A percentile compares a stretch with the other conserved stretches of the same genome.
These are phyloP conservation scores for Craterostigma plantagineum DNA, from an alignment of 257 asterid species.

Conservation along the genomic window DNA sequence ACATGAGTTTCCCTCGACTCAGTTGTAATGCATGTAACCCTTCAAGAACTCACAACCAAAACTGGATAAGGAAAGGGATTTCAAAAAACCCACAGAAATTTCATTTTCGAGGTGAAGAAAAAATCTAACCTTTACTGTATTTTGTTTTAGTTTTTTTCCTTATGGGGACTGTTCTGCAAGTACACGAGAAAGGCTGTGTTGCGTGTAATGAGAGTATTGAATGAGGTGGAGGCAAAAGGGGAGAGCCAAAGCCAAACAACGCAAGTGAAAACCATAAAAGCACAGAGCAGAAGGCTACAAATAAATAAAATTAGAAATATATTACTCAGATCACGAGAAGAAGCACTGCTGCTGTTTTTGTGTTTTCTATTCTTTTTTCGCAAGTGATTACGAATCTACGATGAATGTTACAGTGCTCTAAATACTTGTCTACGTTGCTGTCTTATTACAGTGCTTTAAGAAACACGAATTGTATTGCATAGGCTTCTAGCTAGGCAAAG, in stretches of 20 bases:
- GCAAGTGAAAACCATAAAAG: constrained; percentile 22
- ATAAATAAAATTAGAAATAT: too few species aligned
- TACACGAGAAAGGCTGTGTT: constrained; percentile 18
- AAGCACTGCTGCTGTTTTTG: too few species aligned
- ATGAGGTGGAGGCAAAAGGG: constrained; percentile 8
- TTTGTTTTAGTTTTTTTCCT: too few species aligned
- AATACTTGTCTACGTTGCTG: too few species aligned
- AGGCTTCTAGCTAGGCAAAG: too few species aligned
- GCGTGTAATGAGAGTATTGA: constrained; percentile 12
- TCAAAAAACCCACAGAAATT: too few species aligned
- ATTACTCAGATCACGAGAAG: constrained; percentile 30
- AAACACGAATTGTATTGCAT: too few species aligned
- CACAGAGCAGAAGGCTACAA: constrained; percentile 12
- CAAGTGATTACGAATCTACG: too few species aligned
- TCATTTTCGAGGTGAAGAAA: constrained; percentile 6
- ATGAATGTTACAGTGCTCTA: constrained; percentile 12
- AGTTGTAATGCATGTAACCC: constrained; percentile 13
- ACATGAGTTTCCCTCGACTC: too few species aligned
- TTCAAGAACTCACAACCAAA: background rate
- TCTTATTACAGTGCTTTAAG: too few species aligned
- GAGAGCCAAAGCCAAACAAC: constrained; percentile 3
- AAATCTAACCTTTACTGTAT: constrained; percentile 1
- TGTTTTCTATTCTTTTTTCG: too few species aligned
- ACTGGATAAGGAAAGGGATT: too few species aligned
- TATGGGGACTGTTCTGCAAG: background rate